Percentiles rank a stretch among this genome's conserved stretches.
phyloP scores from a whole-genome alignment of 73 alveolate species.

The Paramecium octaurelia region DNA sequence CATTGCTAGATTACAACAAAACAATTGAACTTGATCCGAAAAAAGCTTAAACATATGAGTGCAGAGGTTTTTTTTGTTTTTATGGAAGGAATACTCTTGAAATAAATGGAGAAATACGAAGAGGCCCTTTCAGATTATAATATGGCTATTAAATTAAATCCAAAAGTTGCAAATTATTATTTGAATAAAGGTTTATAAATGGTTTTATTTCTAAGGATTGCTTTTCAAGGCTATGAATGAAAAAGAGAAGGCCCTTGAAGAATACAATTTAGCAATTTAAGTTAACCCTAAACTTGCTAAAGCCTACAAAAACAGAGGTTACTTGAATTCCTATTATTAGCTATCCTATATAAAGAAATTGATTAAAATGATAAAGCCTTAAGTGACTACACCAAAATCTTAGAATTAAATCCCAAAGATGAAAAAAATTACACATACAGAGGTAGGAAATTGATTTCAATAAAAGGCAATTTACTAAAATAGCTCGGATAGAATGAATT shows the following conservation, averaged over 20 bases:
- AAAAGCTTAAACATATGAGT: background rate
- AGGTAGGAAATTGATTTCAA: background rate
- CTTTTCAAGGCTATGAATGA: background rate
- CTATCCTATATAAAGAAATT: background rate
- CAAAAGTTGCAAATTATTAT: background rate
- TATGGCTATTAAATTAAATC: background rate
- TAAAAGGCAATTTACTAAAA: background rate
- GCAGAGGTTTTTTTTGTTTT: background rate
- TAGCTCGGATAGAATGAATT: background rate
- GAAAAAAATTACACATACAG: background rate
- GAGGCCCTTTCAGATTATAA: background rate
- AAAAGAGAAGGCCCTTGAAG: slow-evolving; percentile 12
- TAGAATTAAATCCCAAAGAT: background rate
- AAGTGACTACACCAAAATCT: background rate
- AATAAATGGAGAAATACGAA: background rate
- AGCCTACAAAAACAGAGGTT: background rate
- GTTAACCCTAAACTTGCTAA: background rate
- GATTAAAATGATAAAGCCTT: background rate
- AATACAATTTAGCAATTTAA: background rate
- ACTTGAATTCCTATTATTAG: background rate
- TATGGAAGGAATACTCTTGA: background rate
- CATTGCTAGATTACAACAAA: background rate
- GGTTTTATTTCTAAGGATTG: background rate
- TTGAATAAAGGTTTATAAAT: background rate
- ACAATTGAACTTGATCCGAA: slow-evolving; percentile 7